Evolutionary conservation across 2,329 filamentous ascomycete species (phyloP).

Genomic region (Ascochyta koolunga): DNA sequence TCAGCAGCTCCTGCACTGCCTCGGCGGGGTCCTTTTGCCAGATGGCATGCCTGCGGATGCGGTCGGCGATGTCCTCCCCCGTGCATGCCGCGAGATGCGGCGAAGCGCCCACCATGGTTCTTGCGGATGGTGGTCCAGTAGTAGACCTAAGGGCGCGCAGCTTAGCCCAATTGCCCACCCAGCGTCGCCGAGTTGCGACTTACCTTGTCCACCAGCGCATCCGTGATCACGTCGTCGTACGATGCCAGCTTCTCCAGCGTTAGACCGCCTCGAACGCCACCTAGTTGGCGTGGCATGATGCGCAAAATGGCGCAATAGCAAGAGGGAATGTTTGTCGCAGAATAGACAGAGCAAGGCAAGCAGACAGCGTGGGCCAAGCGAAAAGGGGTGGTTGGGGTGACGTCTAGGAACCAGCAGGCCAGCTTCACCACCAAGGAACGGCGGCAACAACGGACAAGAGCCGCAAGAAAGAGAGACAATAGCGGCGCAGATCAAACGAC

Average conservation of each 20-base stretch:
- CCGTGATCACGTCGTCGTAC: constrained; percentile 95
- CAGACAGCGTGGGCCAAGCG: constrained; percentile 1
- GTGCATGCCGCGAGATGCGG: constrained; percentile 78
- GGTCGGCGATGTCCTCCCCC: constrained; percentile 65
- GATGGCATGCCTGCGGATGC: constrained; percentile 70
- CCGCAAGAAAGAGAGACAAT: constrained; percentile 24
- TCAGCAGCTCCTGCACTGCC: constrained; percentile 75
- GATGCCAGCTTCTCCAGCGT: constrained; percentile 86
- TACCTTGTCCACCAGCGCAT: constrained; percentile 94
- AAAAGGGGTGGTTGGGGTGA: constrained; percentile 41
- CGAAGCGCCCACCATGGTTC: constrained; percentile 83
- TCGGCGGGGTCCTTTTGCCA: constrained; percentile 72
- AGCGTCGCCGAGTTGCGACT: constrained; percentile 40
- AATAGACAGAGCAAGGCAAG: background rate
- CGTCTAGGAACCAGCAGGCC: constrained; percentile 31
- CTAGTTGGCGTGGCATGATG: constrained; percentile 53
- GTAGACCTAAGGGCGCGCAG: constrained; percentile 68
- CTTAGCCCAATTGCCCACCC: constrained; percentile 20
- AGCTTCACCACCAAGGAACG: constrained; percentile 25
- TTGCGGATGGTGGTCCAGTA: constrained; percentile 98
- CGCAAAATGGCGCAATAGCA: constrained; percentile 13
- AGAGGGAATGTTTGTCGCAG: background rate
- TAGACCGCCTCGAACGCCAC: constrained; percentile 71
- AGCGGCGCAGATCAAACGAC: constrained; percentile 10
- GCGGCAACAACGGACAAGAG: constrained; percentile 17